Base-by-base conservation (phyloP, 441 rosid species). In the Codiaeum variegatum region DNA sequence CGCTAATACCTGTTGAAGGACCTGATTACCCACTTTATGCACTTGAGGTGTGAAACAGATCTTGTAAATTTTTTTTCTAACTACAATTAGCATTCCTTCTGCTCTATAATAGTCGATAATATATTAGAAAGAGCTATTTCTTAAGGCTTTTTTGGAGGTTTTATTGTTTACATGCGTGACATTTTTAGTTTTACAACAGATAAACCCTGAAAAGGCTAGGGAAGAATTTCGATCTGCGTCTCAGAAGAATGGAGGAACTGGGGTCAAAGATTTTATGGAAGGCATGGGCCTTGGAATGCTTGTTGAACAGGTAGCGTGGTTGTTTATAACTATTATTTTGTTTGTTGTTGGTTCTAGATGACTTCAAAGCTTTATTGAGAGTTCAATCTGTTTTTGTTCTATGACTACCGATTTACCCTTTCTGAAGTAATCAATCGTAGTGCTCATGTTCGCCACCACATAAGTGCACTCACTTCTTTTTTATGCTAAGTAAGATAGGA, bases 251-350 rank as follows among this genome's bases (percentile, higher is more conserved):
- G 97, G 89, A 70, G 97, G 92, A 73, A 84, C 87, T 18, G 97
- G 95, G 31, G 76, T 94, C 24, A 89, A 94, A 80, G 94, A 91
- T 83, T 87, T 94, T 70, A 91, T 94, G 96, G 96, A 91, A 77
- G 96, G 95, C 59, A 88, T 94, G 97, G 98, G 98, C 64, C 95
- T 91, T n/a, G 98, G 97, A 21, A 81, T 91, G 90, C 85, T 94
- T 40, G 91, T 76, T n/a, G 95, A 90, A 66, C 97, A 94, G 95
- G 98, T 92, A 74, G 80, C 31, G 11, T 51, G 16, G 40, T 31
- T 71, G 28, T 51, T 60, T 18, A 36, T 44, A n/a, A 19, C 31
- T 71, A 21, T 15, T 2, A 28, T 68, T 32, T 61, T 2, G 5
- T 61, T 40, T 6, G 6, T 6, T 54, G 11, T 54, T 23, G 36